Evolutionary conservation across 345 rosid genomes (phyloP).

Genomic region (Rhodamnia argentea): DNA sequence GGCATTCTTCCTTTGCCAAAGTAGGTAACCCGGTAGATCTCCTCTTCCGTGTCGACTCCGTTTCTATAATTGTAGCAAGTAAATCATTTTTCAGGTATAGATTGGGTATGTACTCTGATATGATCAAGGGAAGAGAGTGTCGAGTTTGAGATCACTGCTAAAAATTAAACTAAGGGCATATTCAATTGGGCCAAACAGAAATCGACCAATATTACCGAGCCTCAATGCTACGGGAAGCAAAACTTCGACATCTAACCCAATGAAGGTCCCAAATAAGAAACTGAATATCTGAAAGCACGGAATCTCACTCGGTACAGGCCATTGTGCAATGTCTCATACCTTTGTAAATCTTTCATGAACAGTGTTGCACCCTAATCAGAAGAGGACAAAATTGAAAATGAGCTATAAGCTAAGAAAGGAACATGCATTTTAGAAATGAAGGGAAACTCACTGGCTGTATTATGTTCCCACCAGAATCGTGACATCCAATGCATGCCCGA

Average conservation of each 20-base stretch:
- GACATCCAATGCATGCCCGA: slow-evolving; percentile 81
- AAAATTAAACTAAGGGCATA: neutral
- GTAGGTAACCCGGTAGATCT: slow-evolving; percentile 60
- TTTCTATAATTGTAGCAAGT: slow-evolving; percentile 30
- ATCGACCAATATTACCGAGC: neutral
- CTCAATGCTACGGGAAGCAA: neutral
- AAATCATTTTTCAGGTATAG: neutral
- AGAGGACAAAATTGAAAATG: neutral
- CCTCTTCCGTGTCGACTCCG: slow-evolving; percentile 60
- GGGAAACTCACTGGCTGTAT: slow-evolving; percentile 62
- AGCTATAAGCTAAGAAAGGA: neutral
- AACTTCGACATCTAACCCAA: neutral
- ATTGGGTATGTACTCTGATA: neutral
- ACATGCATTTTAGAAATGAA: neutral
- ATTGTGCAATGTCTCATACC: slow-evolving; percentile 20
- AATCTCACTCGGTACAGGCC: neutral
- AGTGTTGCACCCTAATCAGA: slow-evolving; percentile 66
- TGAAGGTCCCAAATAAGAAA: neutral
- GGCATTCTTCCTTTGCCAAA: slow-evolving; percentile 94
- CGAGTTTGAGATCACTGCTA: neutral
- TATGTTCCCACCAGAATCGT: slow-evolving; percentile 78
- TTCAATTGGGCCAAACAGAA: neutral
- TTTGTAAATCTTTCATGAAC: slow-evolving; percentile 53
- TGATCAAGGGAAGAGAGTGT: neutral
- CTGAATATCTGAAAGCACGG: neutral